Evolutionary conservation across 1,284 basidiomycete species (phyloP).

Genomic region (Puccinia hordei): DNA sequence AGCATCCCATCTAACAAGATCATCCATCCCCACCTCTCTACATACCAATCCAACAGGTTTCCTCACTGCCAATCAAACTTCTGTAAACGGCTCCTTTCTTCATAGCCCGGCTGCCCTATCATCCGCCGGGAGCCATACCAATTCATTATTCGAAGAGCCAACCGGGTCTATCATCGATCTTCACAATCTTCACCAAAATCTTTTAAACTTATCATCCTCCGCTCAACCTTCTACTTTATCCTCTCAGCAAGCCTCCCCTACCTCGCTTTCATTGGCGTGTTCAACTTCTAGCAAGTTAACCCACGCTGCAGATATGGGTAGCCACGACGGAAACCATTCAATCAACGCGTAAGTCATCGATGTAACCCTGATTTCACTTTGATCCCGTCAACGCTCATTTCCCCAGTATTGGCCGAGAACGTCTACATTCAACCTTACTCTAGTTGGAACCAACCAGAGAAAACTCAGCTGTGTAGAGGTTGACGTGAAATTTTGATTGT

Average conservation of each 20-base stretch:
- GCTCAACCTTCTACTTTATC: not conserved
- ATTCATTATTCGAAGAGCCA: not conserved
- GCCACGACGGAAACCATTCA: not conserved
- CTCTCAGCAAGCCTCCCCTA: not conserved
- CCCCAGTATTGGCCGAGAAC: not conserved
- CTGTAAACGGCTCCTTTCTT: not conserved
- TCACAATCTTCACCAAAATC: constrained; percentile 4
- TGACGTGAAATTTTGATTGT: not conserved
- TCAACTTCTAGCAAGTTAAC: constrained; percentile 5
- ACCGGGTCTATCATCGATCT: constrained; percentile 1
- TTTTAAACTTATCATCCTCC: not conserved
- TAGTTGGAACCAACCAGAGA: not conserved
- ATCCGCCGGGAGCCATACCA: constrained; percentile 1
- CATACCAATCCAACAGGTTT: not conserved
- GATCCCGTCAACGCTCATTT: not conserved
- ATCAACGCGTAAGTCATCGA: constrained; percentile 2
- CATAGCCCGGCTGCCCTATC: not conserved
- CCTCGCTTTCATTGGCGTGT: not conserved
- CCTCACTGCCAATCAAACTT: constrained; percentile 5
- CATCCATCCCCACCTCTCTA: no score
- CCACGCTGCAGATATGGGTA: not conserved
- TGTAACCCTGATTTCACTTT: not conserved
- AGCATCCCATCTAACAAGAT: not conserved
- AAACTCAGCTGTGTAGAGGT: constrained; percentile 10
- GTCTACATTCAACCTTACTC: not conserved